Evolutionary conservation across 371 early-diverging fungal species (phyloP), one percentile per base, ranked within the genome.

Genomic region (Mucor lusitanicus): DNA sequence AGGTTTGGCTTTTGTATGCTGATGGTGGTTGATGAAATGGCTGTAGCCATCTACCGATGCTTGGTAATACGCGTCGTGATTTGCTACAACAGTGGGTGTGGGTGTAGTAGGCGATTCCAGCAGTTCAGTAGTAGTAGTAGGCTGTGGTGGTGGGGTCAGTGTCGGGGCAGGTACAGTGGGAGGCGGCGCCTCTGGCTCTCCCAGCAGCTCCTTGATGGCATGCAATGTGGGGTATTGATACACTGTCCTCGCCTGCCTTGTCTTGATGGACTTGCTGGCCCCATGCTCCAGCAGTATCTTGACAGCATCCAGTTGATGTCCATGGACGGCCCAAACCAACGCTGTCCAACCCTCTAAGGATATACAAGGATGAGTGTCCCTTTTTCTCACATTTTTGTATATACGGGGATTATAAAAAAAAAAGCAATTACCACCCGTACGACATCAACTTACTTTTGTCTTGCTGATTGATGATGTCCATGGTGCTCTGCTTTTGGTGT

Each of bases 271-370:
- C 6, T 85, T 75, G 25, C 85, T 78, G 19, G 95, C 96, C 3
- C 94, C 94, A 60, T 81, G 65, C 21, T 87, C 86, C 32, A 96
- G 65, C 21, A 97, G 80, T 27, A 90, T 54, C 56, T 83, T 76
- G 32, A 91, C 91, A 46, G 87, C 77, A 13, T 77, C 76, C 28
- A 82, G 80, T 75, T 93, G 89, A 58, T 88, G 81, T 74, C 91
- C 93, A 61, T 88, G 87, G 57, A 89, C 87, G 3, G 95, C 95
- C 97, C 97, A 97, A 79, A 95, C 85, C 42, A 97, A 83, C 23
- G 96, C 91, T 25, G 96, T 93, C 97, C 97, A 97, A 19, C 97
- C 97, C 64, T 86, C 92, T 89, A 71, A 40, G 55, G 32, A 48
- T 37, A 17, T 17, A 6, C 40, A 40, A 21, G 33, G 21, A 44